phyloP scores from a whole-genome alignment of 2,329 filamentous ascomycete genomes.

The Orbilia javanica region DNA sequence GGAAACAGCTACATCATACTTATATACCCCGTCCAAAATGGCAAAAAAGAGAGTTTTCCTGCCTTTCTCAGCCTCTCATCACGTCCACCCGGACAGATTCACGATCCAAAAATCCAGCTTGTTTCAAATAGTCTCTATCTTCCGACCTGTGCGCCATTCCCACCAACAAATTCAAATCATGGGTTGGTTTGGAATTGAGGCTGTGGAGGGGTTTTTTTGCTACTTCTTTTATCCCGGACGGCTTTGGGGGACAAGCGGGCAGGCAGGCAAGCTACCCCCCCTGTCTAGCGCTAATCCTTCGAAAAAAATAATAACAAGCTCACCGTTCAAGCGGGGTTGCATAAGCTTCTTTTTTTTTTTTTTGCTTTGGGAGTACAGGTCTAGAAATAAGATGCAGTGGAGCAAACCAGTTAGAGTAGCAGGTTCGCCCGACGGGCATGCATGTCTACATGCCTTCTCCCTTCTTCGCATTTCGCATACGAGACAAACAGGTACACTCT shows the following conservation, averaged over 20 bases:
- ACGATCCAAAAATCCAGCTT: slow-evolving; percentile 17
- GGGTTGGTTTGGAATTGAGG: slow-evolving; percentile 11
- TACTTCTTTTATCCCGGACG: neutral
- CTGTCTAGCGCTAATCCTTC: slow-evolving; percentile 44
- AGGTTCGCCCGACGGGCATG: neutral
- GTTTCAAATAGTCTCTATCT: slow-evolving; percentile 18
- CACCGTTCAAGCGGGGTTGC: slow-evolving; percentile 33
- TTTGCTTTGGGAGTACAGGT: too few relatives aligned
- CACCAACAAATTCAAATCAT: neutral
- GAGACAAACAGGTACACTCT: slow-evolving; percentile 16
- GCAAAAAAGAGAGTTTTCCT: slow-evolving; percentile 25
- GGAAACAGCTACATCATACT: slow-evolving; percentile 2
- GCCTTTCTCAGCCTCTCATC: slow-evolving; percentile 2
- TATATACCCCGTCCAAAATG: slow-evolving; percentile 54
- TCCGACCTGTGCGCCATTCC: slow-evolving; percentile 7
- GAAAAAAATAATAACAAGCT: slow-evolving; percentile 24
- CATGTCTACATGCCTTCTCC: too few relatives aligned
- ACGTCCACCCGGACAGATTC: neutral
- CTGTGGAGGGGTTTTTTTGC: slow-evolving; percentile 26
- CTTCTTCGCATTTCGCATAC: slow-evolving; percentile 15
- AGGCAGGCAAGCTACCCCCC: slow-evolving; percentile 23
- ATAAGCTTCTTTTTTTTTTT: slow-evolving; percentile 21
- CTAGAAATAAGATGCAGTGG: too few relatives aligned
- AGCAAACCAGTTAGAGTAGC: too few relatives aligned
- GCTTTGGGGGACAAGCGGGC: neutral